phyloP scores from a whole-genome alignment of 1,284 basidiomycete species.

The Ustilago loliicola region DNA sequence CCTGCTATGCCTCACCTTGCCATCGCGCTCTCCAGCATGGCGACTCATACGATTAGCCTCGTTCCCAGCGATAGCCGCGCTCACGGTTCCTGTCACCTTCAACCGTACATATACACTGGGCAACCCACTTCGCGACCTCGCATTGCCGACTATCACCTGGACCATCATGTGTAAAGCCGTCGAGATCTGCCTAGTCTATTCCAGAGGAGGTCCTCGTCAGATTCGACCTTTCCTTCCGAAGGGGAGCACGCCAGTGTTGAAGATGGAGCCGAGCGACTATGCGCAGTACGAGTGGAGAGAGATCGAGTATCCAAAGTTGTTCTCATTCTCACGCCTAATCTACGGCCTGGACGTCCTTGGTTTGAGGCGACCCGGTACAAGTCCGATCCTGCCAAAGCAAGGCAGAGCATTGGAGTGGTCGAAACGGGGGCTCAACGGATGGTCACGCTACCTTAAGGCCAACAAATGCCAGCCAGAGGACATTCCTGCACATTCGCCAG shows the following conservation, averaged over 20 bases:
- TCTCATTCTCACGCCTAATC: constrained; percentile 17
- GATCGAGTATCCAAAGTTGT: constrained; percentile 18
- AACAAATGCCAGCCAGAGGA: constrained; percentile 24
- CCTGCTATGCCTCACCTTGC: constrained; percentile 36
- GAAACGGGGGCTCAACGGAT: constrained; percentile 28
- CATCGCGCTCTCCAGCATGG: constrained; percentile 17
- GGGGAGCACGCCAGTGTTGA: constrained; percentile 2
- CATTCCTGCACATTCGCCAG: constrained; percentile 28
- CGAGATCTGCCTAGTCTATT: constrained; percentile 34
- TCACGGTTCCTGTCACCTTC: constrained; percentile 22
- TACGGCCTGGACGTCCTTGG: constrained; percentile 35
- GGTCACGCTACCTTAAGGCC: constrained; percentile 28
- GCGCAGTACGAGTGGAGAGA: constrained; percentile 35
- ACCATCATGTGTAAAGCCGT: constrained; percentile 34
- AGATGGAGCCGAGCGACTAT: constrained; percentile 21
- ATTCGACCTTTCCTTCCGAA: constrained; percentile 34
- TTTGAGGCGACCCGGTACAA: constrained; percentile 30
- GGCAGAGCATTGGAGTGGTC: constrained; percentile 48
- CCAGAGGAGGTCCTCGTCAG: constrained; percentile 29
- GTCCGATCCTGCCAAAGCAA: constrained; percentile 18
- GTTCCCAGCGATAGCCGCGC: constrained; percentile 17
- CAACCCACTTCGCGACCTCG: constrained; percentile 40
- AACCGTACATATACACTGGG: constrained; percentile 29
- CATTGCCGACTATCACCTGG: constrained; percentile 39
- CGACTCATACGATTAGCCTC: constrained; percentile 32